Base-by-base conservation (phyloP, 1,284 basidiomycete genomes). In the Singerocomus inundabilis region DNA sequence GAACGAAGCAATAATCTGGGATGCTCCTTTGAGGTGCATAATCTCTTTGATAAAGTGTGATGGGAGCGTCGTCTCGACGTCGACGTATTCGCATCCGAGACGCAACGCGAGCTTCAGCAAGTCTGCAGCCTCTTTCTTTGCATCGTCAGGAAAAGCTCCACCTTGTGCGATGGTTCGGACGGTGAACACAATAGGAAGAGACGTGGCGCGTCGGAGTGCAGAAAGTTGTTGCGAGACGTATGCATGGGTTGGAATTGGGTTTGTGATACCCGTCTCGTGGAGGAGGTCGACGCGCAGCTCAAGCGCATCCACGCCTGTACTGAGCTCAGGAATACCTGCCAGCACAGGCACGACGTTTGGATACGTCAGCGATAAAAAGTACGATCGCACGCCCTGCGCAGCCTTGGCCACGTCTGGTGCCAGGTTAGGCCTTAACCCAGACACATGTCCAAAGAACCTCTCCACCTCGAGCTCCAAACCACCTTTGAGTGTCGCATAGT, bases 281-380 rank as follows among this genome's bases (percentile, higher is more conserved):
- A 99, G 78, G 11, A 99, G 78, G 68, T 99, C 96, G 6, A 95
- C 94, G 4, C 96, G 87, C 26, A 99, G 70, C 70, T 99, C 96
- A 51, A 99, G 74, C 0, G 94, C 96, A 63, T 99, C 95, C 2
- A 85, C 88, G 4, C 97, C 96, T n/a, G 80, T 76, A 0, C 82
- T 83, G 53, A 98, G 72, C 46, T 86, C 80, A 10, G 87, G 81
- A 45, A 98, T 79, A 35, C 84, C 70, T 11, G 77, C 71, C 32
- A 96, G 75, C 0, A 88, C 86, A 5, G 82, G 80, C 0, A 79
- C 82, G 56, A 98, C 66, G 66, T 97, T 90, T 0, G 95, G 91
- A 72, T 94, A 95, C 0, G 96, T 98, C 54, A 99, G 75, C 9
- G 88, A 89, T 33, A 99, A 76, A 80, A 98, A 98, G 70, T 94